These are phyloP conservation scores for Lipomyces sp. DNA, from an alignment of 805 yeast species.

Conservation along the genomic window DNA sequence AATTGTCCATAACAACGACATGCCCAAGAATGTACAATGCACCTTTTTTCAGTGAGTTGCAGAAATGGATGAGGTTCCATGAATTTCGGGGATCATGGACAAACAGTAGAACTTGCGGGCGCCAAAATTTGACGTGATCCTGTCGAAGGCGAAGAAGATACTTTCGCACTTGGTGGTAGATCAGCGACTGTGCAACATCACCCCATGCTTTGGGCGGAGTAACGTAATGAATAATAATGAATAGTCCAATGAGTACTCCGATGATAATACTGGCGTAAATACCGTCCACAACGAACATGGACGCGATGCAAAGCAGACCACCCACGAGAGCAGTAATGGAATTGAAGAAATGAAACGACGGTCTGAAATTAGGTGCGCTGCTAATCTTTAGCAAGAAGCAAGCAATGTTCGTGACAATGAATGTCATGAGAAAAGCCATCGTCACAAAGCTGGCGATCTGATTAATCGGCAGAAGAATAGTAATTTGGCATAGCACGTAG, in stretches of 20 bases:
- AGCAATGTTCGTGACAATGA: conserved; percentile 88
- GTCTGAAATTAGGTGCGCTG: conserved; percentile 97
- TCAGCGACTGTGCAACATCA: conserved; percentile 91
- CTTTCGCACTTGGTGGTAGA: conserved; percentile 94
- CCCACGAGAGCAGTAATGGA: conserved; percentile 80
- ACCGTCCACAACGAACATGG: conserved; percentile 95
- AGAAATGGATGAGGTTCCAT: conserved; percentile 88
- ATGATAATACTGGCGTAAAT: conserved; percentile 77
- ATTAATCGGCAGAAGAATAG: conserved; percentile 85
- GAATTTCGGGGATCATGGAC: conserved; percentile 90
- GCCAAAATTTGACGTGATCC: conserved; percentile 96
- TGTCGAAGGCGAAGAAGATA: conserved; percentile 76
- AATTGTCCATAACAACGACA: conserved; percentile 65
- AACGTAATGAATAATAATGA: conserved; percentile 77
- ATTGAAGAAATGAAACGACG: conserved; percentile 85
- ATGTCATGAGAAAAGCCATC: conserved; percentile 96
- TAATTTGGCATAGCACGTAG: conserved; percentile 78
- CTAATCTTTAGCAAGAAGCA: conserved; percentile 84
- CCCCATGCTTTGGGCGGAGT: conserved; percentile 98
- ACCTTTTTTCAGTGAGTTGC: conserved; percentile 93
- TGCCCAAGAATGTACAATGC: conserved; percentile 92
- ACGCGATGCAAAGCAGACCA: conserved; percentile 61
- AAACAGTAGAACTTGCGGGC: conserved; percentile 86
- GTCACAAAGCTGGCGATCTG: conserved; percentile 93
- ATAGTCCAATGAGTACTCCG: conserved; percentile 59